Evolutionary conservation across 305 asterid genomes (phyloP), one percentile per base, ranked within the genome.

Genomic region (Solanum hybrid): DNA sequence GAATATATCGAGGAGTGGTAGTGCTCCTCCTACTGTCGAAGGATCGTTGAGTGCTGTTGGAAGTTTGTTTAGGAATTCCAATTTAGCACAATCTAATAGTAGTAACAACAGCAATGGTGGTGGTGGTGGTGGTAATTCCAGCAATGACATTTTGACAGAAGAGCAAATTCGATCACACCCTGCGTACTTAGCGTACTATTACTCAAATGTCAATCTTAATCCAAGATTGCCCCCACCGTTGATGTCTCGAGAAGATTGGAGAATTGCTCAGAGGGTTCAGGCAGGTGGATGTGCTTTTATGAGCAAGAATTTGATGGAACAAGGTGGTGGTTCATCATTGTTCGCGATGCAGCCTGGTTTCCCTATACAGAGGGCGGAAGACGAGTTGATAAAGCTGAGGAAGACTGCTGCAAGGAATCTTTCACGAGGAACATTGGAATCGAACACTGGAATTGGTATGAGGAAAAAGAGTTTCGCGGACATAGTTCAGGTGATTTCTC

Each of bases 381-480:
- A 95, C 12, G 96, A 95, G 6, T 38, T 95, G 92, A 91, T 92
- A 6, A 87, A 87, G 29, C 88, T 97, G 91, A 94, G 97, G 90
- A 97, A 94, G 91, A 89, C 98, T 22, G 96, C 98, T 79, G 79
- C 93, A 6, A 93, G 93, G 86, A 95, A 96, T 91, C 81, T 94
- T 46, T 95, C 98, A 4, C 82, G 94, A 82, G 95, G 93, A 88
- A 95, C 84, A 88, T 91, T 98, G 36, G 60, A 88, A 88, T 80
- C 93, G 11, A 89, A 91, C 88, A 87, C 96, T 87, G 98, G 95
- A 89, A 91, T 95, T 94, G 98, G 97, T 10, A 91, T 13, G 76
- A 92, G 97, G 92, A 93, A 95, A 91, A 97, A 96, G 94, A 97
- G 99, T 75, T 97, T 97, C 89, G 98, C 98, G n/a, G 98, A 97